Evolutionary conservation across 768 basidiomycete genomes (phyloP).

Genomic region (Dacryopinax spathularia): DNA sequence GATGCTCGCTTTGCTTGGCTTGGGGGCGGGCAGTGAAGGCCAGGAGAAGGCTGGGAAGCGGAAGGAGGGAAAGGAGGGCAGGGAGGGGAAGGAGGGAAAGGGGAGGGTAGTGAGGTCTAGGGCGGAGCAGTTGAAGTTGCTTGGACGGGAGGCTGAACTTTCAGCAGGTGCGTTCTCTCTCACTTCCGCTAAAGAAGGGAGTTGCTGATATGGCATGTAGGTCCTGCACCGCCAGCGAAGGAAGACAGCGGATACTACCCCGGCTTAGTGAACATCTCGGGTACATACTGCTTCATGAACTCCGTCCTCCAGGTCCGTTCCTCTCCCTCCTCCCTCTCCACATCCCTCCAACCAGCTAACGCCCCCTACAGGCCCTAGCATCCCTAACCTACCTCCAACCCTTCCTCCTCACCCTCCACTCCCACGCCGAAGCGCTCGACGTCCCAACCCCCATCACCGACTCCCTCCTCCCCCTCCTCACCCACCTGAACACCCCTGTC

Average conservation of each 20-base stretch:
- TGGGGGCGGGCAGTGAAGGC: not conserved
- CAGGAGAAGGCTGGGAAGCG: not conserved
- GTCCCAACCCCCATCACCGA: conserved; percentile 80
- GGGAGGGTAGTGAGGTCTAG: not conserved
- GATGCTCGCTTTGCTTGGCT: no score
- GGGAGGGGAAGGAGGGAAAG: no score
- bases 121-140: not conserved
- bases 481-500: conserved; percentile 44
- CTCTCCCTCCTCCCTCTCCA: conserved; percentile 4
- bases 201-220: no score
- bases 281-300: conserved; percentile 96
- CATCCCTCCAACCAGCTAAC: not conserved
- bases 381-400: conserved; percentile 72
- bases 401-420: conserved; percentile 60
- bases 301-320: conserved; percentile 70
- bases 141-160: not conserved
- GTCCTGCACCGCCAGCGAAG: no score
- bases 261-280: conserved; percentile 88
- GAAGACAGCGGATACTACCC: conserved; percentile 39
- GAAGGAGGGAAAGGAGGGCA: no score
- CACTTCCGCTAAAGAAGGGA: not conserved
- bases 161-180: not conserved
- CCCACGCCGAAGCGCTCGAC: conserved; percentile 63
- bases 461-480: conserved; percentile 10
- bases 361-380: conserved; percentile 59